A percentile compares a stretch with the other conserved stretches of the same genome.
Conservation (phyloP, 164 flowering plant species). For the Warburgia ugandensis region DNA sequence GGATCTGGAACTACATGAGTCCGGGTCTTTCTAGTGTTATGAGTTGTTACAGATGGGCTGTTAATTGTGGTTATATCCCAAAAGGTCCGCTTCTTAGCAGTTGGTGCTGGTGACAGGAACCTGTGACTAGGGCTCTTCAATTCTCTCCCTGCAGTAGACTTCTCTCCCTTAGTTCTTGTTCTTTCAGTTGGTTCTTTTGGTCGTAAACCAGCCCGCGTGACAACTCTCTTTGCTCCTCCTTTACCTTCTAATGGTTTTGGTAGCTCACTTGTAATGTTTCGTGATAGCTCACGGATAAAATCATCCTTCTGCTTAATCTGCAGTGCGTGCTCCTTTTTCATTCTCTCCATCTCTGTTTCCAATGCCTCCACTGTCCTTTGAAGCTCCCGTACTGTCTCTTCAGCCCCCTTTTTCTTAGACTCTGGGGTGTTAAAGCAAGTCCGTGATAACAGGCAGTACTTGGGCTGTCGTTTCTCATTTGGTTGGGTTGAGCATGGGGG, state of each 20-base stretch:
- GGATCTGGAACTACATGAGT: constrained; percentile 55
- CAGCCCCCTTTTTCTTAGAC: constrained; percentile 42
- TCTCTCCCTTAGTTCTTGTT: constrained; percentile 7
- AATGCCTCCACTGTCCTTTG: constrained; percentile 37
- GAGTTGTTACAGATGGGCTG: constrained; percentile 61
- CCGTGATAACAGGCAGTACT: constrained; percentile 39
- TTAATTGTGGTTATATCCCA: constrained; percentile 87
- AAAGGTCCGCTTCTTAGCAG: constrained; percentile 74
- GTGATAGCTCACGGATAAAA: constrained; percentile 45
- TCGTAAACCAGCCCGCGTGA: constrained; percentile 52
- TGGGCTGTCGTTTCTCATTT: constrained; percentile 39
- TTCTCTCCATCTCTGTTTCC: constrained; percentile 59
- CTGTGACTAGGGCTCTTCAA: constrained; percentile 67
- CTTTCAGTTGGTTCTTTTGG: constrained; percentile 29
- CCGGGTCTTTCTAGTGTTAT: constrained; percentile 69
- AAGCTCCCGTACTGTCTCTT: constrained; percentile 43
- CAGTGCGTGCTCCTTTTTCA: constrained; percentile 59
- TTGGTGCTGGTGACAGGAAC: constrained; percentile 63
- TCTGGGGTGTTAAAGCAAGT: constrained; percentile 64
- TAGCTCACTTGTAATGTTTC: constrained; percentile 32
- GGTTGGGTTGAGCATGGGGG: constrained; percentile 43
- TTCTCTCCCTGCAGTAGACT: constrained; percentile 24
- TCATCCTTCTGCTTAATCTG: constrained; percentile 72
- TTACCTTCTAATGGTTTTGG: too few relatives aligned
- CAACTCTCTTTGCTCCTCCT: constrained; percentile 26